phyloP scores from a whole-genome alignment of 2,329 filamentous ascomycete genomes.

The Talaromyces sp. region DNA sequence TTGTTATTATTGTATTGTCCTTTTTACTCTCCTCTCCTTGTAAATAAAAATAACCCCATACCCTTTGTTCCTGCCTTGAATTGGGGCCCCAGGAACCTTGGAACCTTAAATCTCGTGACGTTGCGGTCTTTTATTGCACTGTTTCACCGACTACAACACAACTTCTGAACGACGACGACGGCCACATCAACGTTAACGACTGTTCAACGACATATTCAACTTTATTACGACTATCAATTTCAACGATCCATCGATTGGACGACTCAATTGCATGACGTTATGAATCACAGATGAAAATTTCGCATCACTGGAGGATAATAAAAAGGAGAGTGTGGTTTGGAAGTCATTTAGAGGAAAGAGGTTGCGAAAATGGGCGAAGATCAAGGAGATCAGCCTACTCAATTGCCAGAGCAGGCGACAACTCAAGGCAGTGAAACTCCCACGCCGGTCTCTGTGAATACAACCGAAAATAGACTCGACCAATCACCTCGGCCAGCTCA shows the following conservation, averaged over 20 bases:
- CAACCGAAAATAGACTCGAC: background rate
- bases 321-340: background rate
- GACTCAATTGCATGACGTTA: background rate
- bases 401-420: background rate
- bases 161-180: background rate
- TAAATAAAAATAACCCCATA: background rate
- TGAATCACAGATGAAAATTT: background rate
- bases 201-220: background rate
- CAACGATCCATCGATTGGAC: background rate
- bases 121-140: too few species aligned
- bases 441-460: background rate
- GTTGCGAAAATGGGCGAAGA: background rate
- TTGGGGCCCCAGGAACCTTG: background rate
- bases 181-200: background rate
- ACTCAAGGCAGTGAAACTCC: background rate
- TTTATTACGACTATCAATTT: background rate
- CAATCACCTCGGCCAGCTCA: background rate
- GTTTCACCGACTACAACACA: background rate
- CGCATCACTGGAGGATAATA: background rate
- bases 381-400: background rate
- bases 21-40: background rate
- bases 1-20: background rate
- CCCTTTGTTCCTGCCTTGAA: background rate
- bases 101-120: slow-evolving; percentile 2
- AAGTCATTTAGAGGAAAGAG: background rate